Evolutionary conservation across 331 rosid species (phyloP).

Genomic region (Rhamnella rubrinervis): DNA sequence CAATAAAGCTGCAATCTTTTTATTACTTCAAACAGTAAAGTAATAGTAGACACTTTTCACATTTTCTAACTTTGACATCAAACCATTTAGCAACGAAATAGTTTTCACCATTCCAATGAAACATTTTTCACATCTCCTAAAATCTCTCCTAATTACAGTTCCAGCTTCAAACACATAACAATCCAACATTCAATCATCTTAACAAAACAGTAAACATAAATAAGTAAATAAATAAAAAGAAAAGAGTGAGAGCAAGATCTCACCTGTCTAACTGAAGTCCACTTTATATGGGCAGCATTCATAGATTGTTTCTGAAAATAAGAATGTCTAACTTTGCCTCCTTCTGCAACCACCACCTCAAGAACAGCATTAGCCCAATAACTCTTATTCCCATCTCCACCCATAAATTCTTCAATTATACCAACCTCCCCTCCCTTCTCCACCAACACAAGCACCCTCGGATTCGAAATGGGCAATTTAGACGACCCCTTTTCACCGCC

Average conservation of each 20-base stretch:
- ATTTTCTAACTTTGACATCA: no score
- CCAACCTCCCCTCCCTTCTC: slow-evolving; percentile 74
- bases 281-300: slow-evolving; percentile 77
- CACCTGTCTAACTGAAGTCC: slow-evolving; percentile 92
- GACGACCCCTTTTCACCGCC: slow-evolving; percentile 39
- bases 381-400: slow-evolving; percentile 27
- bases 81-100: no score
- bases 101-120: no score
- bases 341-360: slow-evolving; percentile 63
- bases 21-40: no score
- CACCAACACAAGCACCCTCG: slow-evolving; percentile 78
- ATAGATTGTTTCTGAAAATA: slow-evolving; percentile 80
- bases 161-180: neutral
- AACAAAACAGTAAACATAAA: neutral
- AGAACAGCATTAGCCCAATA: slow-evolving; percentile 85
- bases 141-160: neutral
- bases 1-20: no score
- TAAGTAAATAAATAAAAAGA: neutral
- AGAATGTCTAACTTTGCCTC: slow-evolving; percentile 85
- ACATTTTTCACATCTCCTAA: neutral
- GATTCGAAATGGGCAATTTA: slow-evolving; percentile 64
- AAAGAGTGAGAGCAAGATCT: neutral
- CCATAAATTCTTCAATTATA: slow-evolving; percentile 68
- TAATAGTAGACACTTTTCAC: no score
- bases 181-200: neutral